Evolutionary conservation across 106 monocot genomes (phyloP), one percentile per base, ranked within the genome.

Genomic region (Vanilla planifolia): DNA sequence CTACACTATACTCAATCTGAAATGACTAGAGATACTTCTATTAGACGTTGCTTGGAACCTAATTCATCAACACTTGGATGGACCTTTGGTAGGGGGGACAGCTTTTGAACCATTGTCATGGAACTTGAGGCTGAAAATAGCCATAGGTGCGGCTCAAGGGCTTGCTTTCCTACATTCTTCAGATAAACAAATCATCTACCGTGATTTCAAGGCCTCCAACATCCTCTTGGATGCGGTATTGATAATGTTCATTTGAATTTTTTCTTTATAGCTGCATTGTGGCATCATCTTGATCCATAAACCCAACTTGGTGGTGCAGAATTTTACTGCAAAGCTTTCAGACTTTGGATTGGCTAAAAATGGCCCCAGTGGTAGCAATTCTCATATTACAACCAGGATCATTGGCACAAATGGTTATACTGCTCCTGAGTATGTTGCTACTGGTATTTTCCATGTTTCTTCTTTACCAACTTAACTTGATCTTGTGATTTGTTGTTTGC

Each of bases 171-270:
- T 79, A 8, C 79, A 79, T 32, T n/a, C 70, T 13, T 69, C 79
- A 0, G 69, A 79, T 23, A 70, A 48, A 22, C 33, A 65, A 19
- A 21, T 79, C 6, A 79, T 79, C 23, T 79, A 70, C 33, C 55
- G 79, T n/a, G 79, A 79, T 51, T 79, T 79, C 73, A 79, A 79
- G 47, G 69, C 74, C 23, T 74, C 79, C n/a, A 79, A 79, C 50
- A 79, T 79, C 32, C 79, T 79, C 10, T 66, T 79, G 15, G 79
- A 81, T 29, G 51, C 76, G 64, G 80, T 81, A 70, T 36, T 57
- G 15, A 9, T 57, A 20, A 24, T 7, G n/a, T n/a, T n/a, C n/a
- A n/a, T n/a, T n/a, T n/a, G n/a, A n/a, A n/a, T n/a, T n/a, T n/a
- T n/a, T n/a, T n/a, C n/a, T n/a, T n/a, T n/a, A n/a, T n/a, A n/a